Conservation (phyloP, 2,329 filamentous ascomycete genomes). For the Trichoderma pleuroti region DNA sequence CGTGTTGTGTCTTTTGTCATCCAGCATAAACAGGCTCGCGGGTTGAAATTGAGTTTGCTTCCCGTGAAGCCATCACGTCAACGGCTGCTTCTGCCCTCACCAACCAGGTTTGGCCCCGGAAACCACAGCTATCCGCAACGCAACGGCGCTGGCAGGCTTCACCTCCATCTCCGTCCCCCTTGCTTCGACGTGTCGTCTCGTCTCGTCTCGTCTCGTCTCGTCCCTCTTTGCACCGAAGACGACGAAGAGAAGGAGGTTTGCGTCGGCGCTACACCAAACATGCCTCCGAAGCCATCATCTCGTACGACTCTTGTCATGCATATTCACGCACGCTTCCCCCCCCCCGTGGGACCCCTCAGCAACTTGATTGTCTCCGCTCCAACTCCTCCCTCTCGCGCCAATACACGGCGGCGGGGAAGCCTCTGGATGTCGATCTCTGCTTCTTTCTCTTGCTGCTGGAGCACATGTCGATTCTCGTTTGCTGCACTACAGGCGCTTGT, state of each 20-base stretch:
- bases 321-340: background rate
- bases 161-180: background rate
- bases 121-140: background rate
- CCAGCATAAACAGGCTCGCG: background rate
- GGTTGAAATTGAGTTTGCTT: background rate
- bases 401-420: constrained; percentile 13
- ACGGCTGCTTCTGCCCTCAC: background rate
- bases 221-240: background rate
- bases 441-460: background rate
- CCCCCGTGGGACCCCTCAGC: constrained; percentile 14
- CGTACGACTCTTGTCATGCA: background rate
- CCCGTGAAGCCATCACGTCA: constrained; percentile 9
- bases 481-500: background rate
- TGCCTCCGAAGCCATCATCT: background rate
- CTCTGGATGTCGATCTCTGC: constrained; percentile 12
- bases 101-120: no score
- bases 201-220: background rate
- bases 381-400: background rate
- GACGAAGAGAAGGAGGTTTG: background rate
- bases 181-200: background rate
- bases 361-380: constrained; percentile 6
- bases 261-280: constrained; percentile 6
- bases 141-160: background rate
- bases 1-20: background rate
- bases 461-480: background rate